Conservation (phyloP, 2,329 filamentous ascomycete species). For the Botryotinia convoluta region DNA sequence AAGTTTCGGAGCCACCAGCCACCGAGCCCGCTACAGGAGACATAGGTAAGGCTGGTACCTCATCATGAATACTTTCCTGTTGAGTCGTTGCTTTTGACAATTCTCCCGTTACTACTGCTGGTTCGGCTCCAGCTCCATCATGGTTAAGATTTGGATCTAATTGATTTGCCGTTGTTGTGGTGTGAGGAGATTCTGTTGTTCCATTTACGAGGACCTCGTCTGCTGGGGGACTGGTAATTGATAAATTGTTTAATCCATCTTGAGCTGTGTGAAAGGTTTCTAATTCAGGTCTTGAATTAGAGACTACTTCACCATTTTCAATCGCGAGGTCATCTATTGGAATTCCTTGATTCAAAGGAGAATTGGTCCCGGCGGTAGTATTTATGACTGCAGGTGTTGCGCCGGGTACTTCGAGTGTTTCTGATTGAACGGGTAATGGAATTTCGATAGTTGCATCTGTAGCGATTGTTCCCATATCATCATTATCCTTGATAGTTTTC, state of each 20-base stretch:
- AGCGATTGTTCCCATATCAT: slow-evolving; percentile 1
- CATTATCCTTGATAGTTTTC: slow-evolving; percentile 12
- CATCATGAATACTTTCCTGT: slow-evolving; percentile 11
- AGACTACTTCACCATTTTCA: slow-evolving; percentile 29
- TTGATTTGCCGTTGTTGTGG: neutral
- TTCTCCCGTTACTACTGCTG: neutral
- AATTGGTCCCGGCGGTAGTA: neutral
- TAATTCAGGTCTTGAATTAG: slow-evolving; percentile 29
- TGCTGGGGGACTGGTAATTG: slow-evolving; percentile 28
- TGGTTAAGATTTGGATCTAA: neutral
- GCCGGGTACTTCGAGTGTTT: slow-evolving; percentile 23
- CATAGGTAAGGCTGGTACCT: neutral
- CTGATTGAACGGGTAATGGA: slow-evolving; percentile 1
- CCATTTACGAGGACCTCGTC: slow-evolving; percentile 21
- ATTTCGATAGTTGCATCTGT: neutral
- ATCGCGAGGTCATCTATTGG: slow-evolving; percentile 15
- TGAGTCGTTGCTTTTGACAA: slow-evolving; percentile 11
- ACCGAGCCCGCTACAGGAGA: neutral
- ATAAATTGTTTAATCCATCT: slow-evolving; percentile 23
- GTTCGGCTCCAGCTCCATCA: neutral
- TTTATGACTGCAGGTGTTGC: slow-evolving; percentile 19
- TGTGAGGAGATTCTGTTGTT: neutral
- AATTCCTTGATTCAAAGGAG: neutral
- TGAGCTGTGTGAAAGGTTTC: slow-evolving; percentile 29
- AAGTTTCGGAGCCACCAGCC: neutral